Evolutionary conservation across 306 rosid species (phyloP).

Genomic region (Vigna mungo): DNA sequence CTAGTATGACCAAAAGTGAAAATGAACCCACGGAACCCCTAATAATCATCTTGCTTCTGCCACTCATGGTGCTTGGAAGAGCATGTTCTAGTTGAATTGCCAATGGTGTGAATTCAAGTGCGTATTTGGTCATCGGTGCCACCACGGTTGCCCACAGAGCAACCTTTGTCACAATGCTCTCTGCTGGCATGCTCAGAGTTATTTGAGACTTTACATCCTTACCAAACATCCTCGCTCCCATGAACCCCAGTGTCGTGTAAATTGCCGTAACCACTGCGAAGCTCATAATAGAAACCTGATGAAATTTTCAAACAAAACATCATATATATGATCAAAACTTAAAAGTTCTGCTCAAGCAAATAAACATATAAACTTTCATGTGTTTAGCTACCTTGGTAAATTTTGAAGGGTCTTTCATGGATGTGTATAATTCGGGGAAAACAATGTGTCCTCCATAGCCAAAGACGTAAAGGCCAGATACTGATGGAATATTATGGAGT

Average conservation of each 20-base stretch:
- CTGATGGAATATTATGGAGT: conserved; percentile 63
- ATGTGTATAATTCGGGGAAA: conserved; percentile 69
- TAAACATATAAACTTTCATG: no score
- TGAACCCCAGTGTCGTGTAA: conserved; percentile 54
- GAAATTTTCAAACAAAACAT: conserved; percentile 18
- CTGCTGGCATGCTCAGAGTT: conserved; percentile 78
- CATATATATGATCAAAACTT: no score
- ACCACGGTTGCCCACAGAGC: conserved; percentile 84
- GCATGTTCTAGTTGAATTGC: conserved; percentile 68
- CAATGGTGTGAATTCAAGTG: conserved; percentile 75
- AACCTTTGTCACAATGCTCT: conserved; percentile 55
- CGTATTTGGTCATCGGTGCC: conserved; percentile 83
- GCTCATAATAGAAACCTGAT: conserved; percentile 79
- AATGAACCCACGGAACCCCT: conserved; percentile 61
- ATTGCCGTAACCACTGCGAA: conserved; percentile 60
- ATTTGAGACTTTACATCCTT: conserved; percentile 64
- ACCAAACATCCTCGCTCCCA: conserved; percentile 83
- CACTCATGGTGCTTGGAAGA: conserved; percentile 59
- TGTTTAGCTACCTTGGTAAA: conserved; percentile 59
- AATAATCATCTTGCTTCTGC: conserved; percentile 48
- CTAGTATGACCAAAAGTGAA: conserved; percentile 59
- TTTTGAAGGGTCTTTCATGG: conserved; percentile 89
- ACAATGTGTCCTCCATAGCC: conserved; percentile 77
- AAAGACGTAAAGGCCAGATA: conserved; percentile 72
- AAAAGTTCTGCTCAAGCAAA: no score